phyloP scores from a whole-genome alignment of 2,329 filamentous ascomycete genomes.

The Aspergillus quadricinctus region DNA sequence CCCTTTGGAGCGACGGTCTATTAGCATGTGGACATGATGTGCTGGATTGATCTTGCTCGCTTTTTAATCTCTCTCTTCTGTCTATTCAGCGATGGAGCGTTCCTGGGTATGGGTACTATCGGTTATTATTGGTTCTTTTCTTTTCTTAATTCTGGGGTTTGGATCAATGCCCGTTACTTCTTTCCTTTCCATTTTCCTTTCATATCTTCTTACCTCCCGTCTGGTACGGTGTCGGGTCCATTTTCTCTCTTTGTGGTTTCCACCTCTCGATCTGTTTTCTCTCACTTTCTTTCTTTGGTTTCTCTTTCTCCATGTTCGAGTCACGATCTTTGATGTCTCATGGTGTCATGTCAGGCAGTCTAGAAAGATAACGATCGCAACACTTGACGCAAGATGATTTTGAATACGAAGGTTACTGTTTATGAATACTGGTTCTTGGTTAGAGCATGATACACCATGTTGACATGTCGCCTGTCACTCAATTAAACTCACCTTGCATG shows the following conservation, averaged over 20 bases:
- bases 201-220: constrained; percentile 8
- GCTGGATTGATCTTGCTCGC: constrained; percentile 1
- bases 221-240: constrained; percentile 12
- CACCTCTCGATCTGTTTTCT: constrained; percentile 3
- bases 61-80: constrained; percentile 7
- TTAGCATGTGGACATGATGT: constrained; percentile 16
- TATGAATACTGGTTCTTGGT: not conserved
- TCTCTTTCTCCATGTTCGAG: constrained; percentile 7
- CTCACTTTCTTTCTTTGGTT: constrained; percentile 7
- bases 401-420: not conserved
- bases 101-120: constrained; percentile 15
- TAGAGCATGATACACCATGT: not conserved
- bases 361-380: not conserved
- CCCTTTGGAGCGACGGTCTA: constrained; percentile 60
- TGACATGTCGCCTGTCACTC: not conserved
- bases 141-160: constrained; percentile 8
- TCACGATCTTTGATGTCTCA: constrained; percentile 17
- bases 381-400: not conserved
- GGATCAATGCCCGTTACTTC: constrained; percentile 4
- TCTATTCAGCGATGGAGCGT: constrained; percentile 18
- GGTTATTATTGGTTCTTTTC: constrained; percentile 13
- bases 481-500: not conserved
- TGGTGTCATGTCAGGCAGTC: constrained; percentile 20
- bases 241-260: constrained; percentile 2
- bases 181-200: constrained; percentile 11